Base-by-base conservation (phyloP, 768 basidiomycete genomes). In the Tylopilus rubrobrunneus region DNA sequence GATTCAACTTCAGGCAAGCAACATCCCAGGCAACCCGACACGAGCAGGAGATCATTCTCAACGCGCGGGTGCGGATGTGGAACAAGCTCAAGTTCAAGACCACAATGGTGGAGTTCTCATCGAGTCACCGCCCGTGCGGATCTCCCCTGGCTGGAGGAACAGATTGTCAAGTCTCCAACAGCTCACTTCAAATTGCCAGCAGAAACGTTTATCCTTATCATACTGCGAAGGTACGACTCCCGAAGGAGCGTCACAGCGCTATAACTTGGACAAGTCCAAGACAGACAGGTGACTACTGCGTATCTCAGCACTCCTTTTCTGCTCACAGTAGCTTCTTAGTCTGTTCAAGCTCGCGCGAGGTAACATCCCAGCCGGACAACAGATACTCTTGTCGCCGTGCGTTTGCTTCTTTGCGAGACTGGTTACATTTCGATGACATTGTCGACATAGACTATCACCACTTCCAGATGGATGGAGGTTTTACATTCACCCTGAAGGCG, bases 401-500 rank as follows among this genome's bases (percentile, higher is more conserved):
- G 62, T 21, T 34, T 11, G 14, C 10, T 10, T 23, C 14, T 21
- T 45, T 41, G 34, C 4, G 28, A 17, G 4, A 19, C 9, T 5
- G 3, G 1, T 19, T 25, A 5, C 11, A 11, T 4, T 3, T 27
- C 31, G 28, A 55, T 17, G 21, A 1, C 29, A 15, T 4, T 19
- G 6, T 7, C 15, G 9, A 12, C 34, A 36, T n/a, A 61, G 60
- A 36, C 15, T 51, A 15, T 46, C 40, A 2, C 1, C 0, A 25
- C 45, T 41, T 28, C 29, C 43, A n/a, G 40, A 42, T 5, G 49
- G 46, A 29, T 62, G 51, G 62, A 56, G 19, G 5, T 36, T 50
- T 8, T 40, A 53, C 34, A 36, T 60, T 27, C 59, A 60, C 21
- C 60, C 59, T 1, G 59, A 62, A 52, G 60, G 59, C 10, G 40